Percentiles rank a stretch among this genome's conserved stretches.
Conservation (phyloP, 208 protist genomes). For the Strigomonas galati region DNA sequence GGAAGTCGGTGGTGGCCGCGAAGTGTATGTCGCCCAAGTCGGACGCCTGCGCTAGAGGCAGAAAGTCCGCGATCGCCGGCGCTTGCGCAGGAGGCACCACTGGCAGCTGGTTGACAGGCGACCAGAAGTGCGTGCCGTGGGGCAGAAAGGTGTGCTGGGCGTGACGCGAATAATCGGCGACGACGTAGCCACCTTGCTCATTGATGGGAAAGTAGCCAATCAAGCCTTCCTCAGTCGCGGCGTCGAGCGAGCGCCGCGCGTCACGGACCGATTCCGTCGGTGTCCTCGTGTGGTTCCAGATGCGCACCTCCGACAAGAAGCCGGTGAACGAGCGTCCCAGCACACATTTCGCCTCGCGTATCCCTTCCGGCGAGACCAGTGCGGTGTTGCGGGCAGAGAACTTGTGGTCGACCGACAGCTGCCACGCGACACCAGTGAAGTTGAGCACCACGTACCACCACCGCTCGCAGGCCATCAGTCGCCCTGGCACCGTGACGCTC, state of each 20-base stretch:
- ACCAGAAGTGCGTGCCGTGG: conserved; percentile 49
- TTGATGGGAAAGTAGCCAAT: conserved; percentile 80
- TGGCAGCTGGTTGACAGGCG: conserved; percentile 43
- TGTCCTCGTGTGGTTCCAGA: conserved; percentile 66
- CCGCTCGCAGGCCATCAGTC: conserved; percentile 41
- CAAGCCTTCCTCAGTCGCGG: conserved; percentile 49
- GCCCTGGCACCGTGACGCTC: conserved; percentile 32
- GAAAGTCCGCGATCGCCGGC: conserved; percentile 62
- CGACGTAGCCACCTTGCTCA: conserved; percentile 68
- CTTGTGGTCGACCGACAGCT: conserved; percentile 71
- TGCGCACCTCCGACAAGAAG: conserved; percentile 75
- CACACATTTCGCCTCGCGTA: conserved; percentile 55
- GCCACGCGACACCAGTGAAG: conserved; percentile 81
- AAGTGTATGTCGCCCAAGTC: conserved; percentile 57
- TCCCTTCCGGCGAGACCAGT: conserved; percentile 53
- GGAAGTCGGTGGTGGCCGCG: conserved; percentile 44
- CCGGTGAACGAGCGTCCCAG: conserved; percentile 80
- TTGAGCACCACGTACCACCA: conserved; percentile 91
- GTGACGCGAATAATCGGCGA: conserved; percentile 62
- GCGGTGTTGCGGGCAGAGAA: conserved; percentile 44
- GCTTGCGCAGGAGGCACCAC: conserved; percentile 21
- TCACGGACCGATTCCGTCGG: conserved; percentile 67
- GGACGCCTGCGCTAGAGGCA: conserved; percentile 57
- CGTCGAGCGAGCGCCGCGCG: conserved; percentile 41
- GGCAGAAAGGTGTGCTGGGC: conserved; percentile 58